Evolutionary conservation across 345 rosid genomes (phyloP).

Genomic region (Dipteronia sinensis): DNA sequence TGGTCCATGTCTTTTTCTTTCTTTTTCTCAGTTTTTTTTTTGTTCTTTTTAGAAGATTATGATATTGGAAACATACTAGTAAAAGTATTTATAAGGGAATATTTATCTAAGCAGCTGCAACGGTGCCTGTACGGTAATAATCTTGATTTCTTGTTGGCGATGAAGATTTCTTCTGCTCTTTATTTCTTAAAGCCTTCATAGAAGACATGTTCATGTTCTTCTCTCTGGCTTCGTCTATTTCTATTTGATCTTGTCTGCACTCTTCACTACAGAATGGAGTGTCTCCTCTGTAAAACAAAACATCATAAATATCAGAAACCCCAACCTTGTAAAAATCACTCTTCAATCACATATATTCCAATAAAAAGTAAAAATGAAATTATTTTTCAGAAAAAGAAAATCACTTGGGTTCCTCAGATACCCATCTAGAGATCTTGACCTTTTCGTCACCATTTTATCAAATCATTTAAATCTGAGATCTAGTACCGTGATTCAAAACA

Average conservation of each 20-base stretch:
- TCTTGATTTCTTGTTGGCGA: constrained; percentile 39
- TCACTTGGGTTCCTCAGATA: neutral
- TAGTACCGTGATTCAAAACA: neutral
- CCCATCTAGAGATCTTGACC: neutral
- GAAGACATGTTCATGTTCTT: constrained; percentile 63
- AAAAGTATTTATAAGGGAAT: neutral
- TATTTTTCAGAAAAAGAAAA: neutral
- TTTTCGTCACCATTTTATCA: too few species aligned
- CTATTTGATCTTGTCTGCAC: constrained; percentile 82
- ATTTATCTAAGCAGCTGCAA: constrained; percentile 44
- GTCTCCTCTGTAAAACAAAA: constrained; percentile 68
- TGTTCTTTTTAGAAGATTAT: neutral
- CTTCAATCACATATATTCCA: neutral
- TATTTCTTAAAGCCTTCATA: constrained; percentile 53
- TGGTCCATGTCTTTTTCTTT: neutral
- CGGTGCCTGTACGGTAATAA: constrained; percentile 40
- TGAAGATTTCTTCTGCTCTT: constrained; percentile 39
- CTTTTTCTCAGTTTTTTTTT: too few species aligned
- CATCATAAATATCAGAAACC: constrained; percentile 14
- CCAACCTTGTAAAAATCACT: neutral
- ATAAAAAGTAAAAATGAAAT: too few species aligned
- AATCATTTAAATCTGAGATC: neutral
- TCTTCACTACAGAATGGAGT: constrained; percentile 85
- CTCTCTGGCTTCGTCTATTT: constrained; percentile 63
- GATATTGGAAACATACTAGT: neutral